Evolutionary conservation across 495 filamentous ascomycete species (phyloP).

Genomic region (Lasiosphaeris hirsuta): DNA sequence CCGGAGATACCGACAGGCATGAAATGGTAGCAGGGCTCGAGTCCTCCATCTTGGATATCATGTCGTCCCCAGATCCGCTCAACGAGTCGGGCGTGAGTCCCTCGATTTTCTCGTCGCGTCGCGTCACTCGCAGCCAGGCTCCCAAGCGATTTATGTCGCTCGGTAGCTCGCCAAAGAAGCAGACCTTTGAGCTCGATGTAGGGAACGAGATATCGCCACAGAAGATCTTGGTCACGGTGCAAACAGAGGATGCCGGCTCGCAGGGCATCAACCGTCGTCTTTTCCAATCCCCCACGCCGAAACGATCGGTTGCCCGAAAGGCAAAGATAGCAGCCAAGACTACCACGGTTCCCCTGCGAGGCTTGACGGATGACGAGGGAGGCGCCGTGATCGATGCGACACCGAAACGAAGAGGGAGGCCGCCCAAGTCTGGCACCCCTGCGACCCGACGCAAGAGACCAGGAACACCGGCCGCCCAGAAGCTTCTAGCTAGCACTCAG

Average conservation of each 20-base stretch:
- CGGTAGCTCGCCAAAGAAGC: conserved; percentile 47
- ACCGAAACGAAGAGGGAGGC: conserved; percentile 35
- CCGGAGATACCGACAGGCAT: conserved; percentile 4
- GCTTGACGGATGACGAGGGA: conserved; percentile 42
- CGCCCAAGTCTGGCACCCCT: conserved; percentile 39
- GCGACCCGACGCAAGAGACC: conserved; percentile 41
- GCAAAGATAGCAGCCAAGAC: conserved; percentile 11
- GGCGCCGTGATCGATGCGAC: conserved; percentile 34
- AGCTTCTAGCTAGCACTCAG: conserved; percentile 12
- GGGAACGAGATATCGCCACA: conserved; percentile 47
- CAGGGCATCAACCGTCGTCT: conserved; percentile 36
- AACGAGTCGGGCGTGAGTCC: conserved; percentile 31
- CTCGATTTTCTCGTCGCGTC: conserved; percentile 22
- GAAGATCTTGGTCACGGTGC: conserved; percentile 51
- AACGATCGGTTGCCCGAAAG: conserved; percentile 14
- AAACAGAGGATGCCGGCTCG: conserved; percentile 39
- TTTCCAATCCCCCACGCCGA: conserved; percentile 39
- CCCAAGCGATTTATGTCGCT: conserved; percentile 26
- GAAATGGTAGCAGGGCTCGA: conserved; percentile 21
- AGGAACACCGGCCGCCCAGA: conserved; percentile 30
- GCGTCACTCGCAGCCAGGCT: conserved; percentile 29
- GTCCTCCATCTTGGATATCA: conserved; percentile 35
- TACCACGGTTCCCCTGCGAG: conserved; percentile 49
- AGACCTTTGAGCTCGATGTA: conserved; percentile 52
- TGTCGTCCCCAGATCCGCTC: conserved; percentile 49